These are phyloP conservation scores for Colletotrichum shisoi DNA, from an alignment of 2,329 filamentous ascomycete genomes.

Conservation along the genomic window DNA sequence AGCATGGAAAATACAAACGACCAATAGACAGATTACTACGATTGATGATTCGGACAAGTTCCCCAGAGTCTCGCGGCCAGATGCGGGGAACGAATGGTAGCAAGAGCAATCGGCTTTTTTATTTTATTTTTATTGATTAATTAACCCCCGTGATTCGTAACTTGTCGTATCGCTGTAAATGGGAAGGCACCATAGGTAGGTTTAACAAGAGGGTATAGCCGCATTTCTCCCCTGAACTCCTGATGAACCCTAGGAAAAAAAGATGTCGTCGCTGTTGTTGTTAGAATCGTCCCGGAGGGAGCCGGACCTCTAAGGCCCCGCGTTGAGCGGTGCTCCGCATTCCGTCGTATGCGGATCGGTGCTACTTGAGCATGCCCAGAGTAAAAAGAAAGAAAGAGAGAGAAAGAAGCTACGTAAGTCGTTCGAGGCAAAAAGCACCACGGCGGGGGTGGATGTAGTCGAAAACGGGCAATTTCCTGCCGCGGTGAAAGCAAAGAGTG, in stretches of 20 bases:
- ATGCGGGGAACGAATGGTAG: neutral
- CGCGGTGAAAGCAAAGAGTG: neutral
- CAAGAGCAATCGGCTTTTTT: neutral
- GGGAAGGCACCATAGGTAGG: neutral
- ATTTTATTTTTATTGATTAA: no score
- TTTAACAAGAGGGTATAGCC: slow-evolving; percentile 25
- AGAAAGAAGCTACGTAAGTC: neutral
- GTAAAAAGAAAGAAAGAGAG: neutral
- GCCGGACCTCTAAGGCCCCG: neutral
- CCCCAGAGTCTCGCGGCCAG: neutral
- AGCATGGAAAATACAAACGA: neutral
- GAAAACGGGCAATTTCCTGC: neutral
- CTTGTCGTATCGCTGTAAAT: neutral
- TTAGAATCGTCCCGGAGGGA: neutral
- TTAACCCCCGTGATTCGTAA: neutral
- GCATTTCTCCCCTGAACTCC: slow-evolving; percentile 23
- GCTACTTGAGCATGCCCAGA: no score
- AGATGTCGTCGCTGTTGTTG: neutral
- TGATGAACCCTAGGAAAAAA: neutral
- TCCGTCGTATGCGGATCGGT: neutral
- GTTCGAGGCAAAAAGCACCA: neutral
- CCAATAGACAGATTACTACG: neutral
- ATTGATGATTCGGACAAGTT: neutral
- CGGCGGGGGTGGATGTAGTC: neutral
- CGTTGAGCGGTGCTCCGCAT: neutral